phyloP scores from a whole-genome alignment of 73 alveolate species.

The Paramecium primaurelia region DNA sequence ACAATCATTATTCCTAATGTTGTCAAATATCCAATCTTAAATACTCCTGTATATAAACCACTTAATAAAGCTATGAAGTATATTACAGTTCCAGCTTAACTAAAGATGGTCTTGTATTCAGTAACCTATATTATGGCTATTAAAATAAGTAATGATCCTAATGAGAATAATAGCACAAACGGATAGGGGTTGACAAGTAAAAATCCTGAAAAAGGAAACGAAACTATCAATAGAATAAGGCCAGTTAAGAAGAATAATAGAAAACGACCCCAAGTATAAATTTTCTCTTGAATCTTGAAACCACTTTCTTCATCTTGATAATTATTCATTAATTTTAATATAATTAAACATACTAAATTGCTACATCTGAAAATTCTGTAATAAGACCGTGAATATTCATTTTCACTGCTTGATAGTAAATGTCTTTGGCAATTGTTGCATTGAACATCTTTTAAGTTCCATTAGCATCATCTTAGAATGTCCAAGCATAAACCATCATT shows the following conservation, averaged over 20 bases:
- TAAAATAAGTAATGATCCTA: constrained; percentile 11
- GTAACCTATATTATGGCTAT: not conserved
- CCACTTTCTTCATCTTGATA: constrained; percentile 45
- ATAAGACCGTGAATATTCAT: not conserved
- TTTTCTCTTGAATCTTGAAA: not conserved
- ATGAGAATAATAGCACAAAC: not conserved
- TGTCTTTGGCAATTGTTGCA: not conserved
- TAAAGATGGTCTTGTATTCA: constrained; percentile 16
- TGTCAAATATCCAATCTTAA: constrained; percentile 11
- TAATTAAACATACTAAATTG: constrained; percentile 1
- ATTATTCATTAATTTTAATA: not conserved
- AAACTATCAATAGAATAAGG: not conserved
- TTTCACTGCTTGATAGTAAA: not conserved
- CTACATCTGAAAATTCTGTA: constrained; percentile 42
- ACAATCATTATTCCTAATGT: not conserved
- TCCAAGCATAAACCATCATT: constrained; percentile 40
- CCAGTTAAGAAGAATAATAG: constrained; percentile 15
- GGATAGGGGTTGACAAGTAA: constrained; percentile 22
- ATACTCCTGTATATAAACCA: constrained; percentile 22
- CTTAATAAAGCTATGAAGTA: not conserved
- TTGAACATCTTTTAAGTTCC: not conserved
- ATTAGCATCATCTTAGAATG: constrained; percentile 7
- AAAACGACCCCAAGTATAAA: constrained; percentile 28
- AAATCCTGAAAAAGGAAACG: constrained; percentile 27
- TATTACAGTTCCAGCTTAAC: not conserved